Evolutionary conservation across 768 basidiomycete genomes (phyloP), one percentile per base, ranked within the genome.

Genomic region (Trametes cingulata): DNA sequence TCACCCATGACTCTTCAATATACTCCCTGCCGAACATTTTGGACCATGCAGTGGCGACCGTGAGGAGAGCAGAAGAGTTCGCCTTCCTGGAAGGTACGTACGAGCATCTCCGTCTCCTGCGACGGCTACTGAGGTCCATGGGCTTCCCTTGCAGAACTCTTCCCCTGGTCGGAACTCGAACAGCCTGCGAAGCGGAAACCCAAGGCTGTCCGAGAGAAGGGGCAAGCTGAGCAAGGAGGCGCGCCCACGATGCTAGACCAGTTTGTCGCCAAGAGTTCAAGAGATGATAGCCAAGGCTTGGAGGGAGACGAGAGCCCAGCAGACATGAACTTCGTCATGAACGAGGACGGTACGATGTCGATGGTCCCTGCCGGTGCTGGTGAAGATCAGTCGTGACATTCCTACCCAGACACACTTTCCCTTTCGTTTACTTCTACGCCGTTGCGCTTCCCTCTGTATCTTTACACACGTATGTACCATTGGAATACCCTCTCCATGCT

Each of bases 41-140:
- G 52, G 48, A 15, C 29, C 48, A n/a, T 55, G 14, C 58, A 91
- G 90, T 83, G 5, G 77, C 78, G 9, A 83, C 85, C 10, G 83
- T 86, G 29, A 79, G 86, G 55, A 82, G 81, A 65, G 85, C 78
- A 49, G 88, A 91, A 49, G 91, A 93, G 62, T 92, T 89, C 65
- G 68, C 87, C 46, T 93, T 93, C 68, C 80, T 93, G 6, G 87
- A 90, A 73, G 91, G 90, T 90, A 64, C 15, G 74, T 54, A 2
- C 45, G 4, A 14, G 4, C 4, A 14, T 6, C 39, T 40, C n/a
- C n/a, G n/a, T n/a, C n/a, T n/a, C n/a, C n/a, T n/a, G n/a, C n/a
- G n/a, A n/a, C n/a, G n/a, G n/a, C n/a, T n/a, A n/a, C n/a, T n/a
- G n/a, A n/a, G n/a, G n/a, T n/a, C n/a, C n/a, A n/a, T n/a, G n/a